phyloP scores from a whole-genome alignment of 768 basidiomycete species.

The Boletus tylopilopsis region DNA sequence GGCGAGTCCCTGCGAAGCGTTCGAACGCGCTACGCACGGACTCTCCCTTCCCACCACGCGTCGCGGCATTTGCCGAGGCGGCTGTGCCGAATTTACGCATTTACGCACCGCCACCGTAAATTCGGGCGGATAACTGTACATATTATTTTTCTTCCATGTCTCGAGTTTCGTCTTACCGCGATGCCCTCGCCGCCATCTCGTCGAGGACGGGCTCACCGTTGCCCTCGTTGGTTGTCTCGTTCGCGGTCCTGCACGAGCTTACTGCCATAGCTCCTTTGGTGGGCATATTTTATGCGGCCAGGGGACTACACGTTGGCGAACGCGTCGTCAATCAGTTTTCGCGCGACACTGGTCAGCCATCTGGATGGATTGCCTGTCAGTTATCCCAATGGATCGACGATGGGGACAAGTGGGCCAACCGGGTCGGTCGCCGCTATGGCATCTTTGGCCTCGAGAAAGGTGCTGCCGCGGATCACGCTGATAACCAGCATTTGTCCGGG shows the following conservation, averaged over 20 bases:
- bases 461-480: conserved; percentile 1
- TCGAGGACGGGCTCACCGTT: conserved; percentile 70
- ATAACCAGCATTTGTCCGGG: conserved; percentile 23
- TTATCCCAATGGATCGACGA: conserved; percentile 68
- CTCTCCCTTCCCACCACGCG: too few relatives aligned
- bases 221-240: conserved; percentile 72
- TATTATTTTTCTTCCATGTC: conserved; percentile 16
- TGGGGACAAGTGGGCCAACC: conserved; percentile 66
- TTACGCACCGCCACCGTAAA: too few relatives aligned
- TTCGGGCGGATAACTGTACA: too few relatives aligned
- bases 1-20: too few relatives aligned
- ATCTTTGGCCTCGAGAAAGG: conserved; percentile 73
- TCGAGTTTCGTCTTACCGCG: conserved; percentile 46
- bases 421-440: conserved; percentile 75
- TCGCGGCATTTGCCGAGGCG: too few relatives aligned
- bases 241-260: conserved; percentile 80
- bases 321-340: conserved; percentile 46
- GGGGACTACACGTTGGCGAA: conserved; percentile 67
- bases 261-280: conserved; percentile 78
- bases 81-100: too few relatives aligned
- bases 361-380: conserved; percentile 41
- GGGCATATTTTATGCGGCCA: conserved; percentile 67
- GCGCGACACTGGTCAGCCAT: conserved; percentile 10
- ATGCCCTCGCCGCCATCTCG: conserved; percentile 57
- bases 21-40: too few relatives aligned